phyloP scores from a whole-genome alignment of 2,329 filamentous ascomycete genomes.

The Periconia sp. region DNA sequence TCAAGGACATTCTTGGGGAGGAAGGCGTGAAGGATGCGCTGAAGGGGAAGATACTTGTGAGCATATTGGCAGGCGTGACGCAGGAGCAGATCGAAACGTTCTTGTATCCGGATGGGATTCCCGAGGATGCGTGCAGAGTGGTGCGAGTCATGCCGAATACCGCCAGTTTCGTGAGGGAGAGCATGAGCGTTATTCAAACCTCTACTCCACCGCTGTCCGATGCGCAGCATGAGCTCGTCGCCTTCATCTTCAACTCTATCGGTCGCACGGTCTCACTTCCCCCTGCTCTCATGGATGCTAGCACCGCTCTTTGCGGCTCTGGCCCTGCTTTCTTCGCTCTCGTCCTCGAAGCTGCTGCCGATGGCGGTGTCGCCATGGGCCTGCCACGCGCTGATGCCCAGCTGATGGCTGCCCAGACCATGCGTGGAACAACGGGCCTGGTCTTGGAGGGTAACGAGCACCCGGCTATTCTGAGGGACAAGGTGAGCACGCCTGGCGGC shows the following conservation, averaged over 20 bases:
- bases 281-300: conserved; percentile 71
- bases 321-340: conserved; percentile 79
- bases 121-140: conserved; percentile 63
- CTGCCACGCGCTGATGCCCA: conserved; percentile 74
- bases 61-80: conserved; percentile 79
- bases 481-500: conserved; percentile 78
- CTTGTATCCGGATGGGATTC: conserved; percentile 62
- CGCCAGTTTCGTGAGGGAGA: conserved; percentile 76
- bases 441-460: conserved; percentile 72
- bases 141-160: conserved; percentile 88
- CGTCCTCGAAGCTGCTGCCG: conserved; percentile 75
- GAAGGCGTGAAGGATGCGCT: conserved; percentile 75
- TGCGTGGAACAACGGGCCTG: conserved; percentile 74
- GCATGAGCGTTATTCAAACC: conserved; percentile 78
- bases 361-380: conserved; percentile 81
- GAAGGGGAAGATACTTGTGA: conserved; percentile 79
- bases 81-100: conserved; percentile 70
- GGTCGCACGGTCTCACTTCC: conserved; percentile 74
- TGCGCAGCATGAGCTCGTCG: conserved; percentile 63
- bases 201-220: conserved; percentile 63
- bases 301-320: conserved; percentile 75
- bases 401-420: conserved; percentile 79
- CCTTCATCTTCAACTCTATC: conserved; percentile 78
- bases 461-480: conserved; percentile 75
- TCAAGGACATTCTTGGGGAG: conserved; percentile 69